phyloP scores from a whole-genome alignment of 164 flowering plant genomes.

The Vitis vinifera region ASM3070453v1 NC_081810.1:20643501-20644000 shows the following conservation, averaged over 20 bases:
- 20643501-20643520: conserved; percentile 99
- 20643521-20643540: conserved; percentile 77
- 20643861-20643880: conserved; percentile 98
- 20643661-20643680: no score
- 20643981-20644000: conserved; percentile 99
- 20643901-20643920: conserved; percentile 76
- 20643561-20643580: conserved; percentile 80
- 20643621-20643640: neutral
- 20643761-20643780: no score
- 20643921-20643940: conserved; percentile 99
- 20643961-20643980: conserved; percentile 81
- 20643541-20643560: conserved; percentile 81
- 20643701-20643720: no score
- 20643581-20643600: conserved; percentile 87
- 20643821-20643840: conserved; percentile 40
- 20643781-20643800: no score
- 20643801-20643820: neutral
- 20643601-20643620: conserved; percentile 78
- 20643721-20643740: no score
- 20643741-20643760: no score
- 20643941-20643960: conserved; percentile 87
- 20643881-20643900: conserved; percentile 97
- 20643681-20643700: no score
- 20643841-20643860: conserved; percentile 84
- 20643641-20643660: no score